Evolutionary conservation across 2,329 filamentous ascomycete genomes (phyloP).

Genomic region (Parafenestella ontariensis): DNA sequence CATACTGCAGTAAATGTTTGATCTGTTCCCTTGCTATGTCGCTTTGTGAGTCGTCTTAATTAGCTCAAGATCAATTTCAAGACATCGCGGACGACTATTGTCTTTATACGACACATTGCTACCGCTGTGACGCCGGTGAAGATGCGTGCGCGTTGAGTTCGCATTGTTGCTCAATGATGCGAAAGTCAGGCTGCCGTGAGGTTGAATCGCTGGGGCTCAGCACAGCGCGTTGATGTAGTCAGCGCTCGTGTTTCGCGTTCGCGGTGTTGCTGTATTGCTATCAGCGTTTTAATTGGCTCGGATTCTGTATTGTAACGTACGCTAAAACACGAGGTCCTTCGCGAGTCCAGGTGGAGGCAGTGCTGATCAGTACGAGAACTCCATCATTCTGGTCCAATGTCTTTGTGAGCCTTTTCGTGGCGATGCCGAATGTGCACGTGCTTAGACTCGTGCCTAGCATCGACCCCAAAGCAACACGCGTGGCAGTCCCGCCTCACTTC

Average conservation of each 20-base stretch:
- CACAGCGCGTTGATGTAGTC: not conserved
- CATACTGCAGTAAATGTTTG: not conserved
- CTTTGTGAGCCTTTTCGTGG: not conserved
- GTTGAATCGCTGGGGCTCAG: constrained; percentile 5
- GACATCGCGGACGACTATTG: not conserved
- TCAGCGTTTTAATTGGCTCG: not conserved
- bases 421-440: not conserved
- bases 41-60: not conserved
- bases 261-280: not conserved
- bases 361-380: not conserved
- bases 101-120: not conserved
- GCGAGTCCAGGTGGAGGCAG: not conserved
- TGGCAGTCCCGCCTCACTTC: too few species aligned
- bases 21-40: not conserved
- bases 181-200: constrained; percentile 4
- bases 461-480: too few species aligned
- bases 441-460: too few species aligned
- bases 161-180: not conserved
- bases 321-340: not conserved
- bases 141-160: not conserved
- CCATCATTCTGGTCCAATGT: not conserved
- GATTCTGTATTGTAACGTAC: not conserved
- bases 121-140: not conserved
- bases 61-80: not conserved
- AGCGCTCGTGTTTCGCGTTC: constrained; percentile 3